Evolutionary conservation across 768 basidiomycete genomes (phyloP).

Genomic region (Boletellus ananiceps): DNA sequence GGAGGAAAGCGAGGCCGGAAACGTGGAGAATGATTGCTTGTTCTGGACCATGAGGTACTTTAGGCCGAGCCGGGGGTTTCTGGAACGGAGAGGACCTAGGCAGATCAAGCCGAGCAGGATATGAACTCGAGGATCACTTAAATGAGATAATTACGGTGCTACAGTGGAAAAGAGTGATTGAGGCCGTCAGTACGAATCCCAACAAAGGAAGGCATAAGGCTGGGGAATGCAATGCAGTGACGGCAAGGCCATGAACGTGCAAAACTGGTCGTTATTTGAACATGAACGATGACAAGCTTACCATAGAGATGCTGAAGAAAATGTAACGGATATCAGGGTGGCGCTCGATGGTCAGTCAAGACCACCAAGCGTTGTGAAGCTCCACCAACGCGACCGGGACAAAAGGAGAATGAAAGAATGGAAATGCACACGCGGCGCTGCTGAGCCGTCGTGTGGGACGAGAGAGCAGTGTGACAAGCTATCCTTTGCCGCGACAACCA

Average conservation of each 20-base stretch:
- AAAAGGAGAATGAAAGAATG: conserved; percentile 9
- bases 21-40: conserved; percentile 37
- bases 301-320: conserved; percentile 20
- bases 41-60: conserved; percentile 30
- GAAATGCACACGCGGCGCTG: conserved; percentile 13
- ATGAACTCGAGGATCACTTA: conserved; percentile 26
- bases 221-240: conserved; percentile 21
- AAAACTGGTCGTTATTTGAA: conserved; percentile 1
- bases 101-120: conserved; percentile 23
- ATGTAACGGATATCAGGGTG: conserved; percentile 8
- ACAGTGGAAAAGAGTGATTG: conserved; percentile 13
- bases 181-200: conserved; percentile 14
- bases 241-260: conserved; percentile 24
- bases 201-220: conserved; percentile 8
- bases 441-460: conserved; percentile 16
- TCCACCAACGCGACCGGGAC: conserved; percentile 5
- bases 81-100: conserved; percentile 13
- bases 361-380: conserved; percentile 19
- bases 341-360: conserved; percentile 22
- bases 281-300: conserved; percentile 15
- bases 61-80: conserved; percentile 19
- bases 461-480: background rate
- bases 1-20: conserved; percentile 39
- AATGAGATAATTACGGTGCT: conserved; percentile 29
- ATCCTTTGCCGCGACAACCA: background rate